These are phyloP conservation scores for Sarocladium kiliense DNA, from an alignment of 2,329 filamentous ascomycete species.

Conservation along the genomic window DNA sequence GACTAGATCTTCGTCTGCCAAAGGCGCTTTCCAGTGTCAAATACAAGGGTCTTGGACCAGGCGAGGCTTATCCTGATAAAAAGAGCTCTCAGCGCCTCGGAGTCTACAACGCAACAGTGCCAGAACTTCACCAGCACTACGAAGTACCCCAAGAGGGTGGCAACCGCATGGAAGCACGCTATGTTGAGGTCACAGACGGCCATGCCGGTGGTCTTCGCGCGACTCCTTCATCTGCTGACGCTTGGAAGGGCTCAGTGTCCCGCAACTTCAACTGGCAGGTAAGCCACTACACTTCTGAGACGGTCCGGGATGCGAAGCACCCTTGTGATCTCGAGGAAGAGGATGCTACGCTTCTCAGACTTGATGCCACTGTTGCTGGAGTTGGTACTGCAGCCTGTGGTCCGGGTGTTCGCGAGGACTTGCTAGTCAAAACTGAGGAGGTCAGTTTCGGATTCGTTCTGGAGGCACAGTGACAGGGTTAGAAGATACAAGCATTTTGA, in stretches of 20 bases:
- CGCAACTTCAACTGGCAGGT: constrained; percentile 47
- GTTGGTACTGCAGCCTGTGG: constrained; percentile 46
- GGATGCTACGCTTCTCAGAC: constrained; percentile 35
- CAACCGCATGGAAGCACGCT: constrained; percentile 57
- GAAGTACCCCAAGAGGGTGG: constrained; percentile 66
- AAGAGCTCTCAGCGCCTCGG: constrained; percentile 49
- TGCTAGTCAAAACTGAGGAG: constrained; percentile 35
- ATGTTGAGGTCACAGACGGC: constrained; percentile 8
- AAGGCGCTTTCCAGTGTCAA: constrained; percentile 38
- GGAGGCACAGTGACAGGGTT: constrained; percentile 18
- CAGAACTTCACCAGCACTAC: constrained; percentile 51
- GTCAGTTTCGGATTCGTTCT: constrained; percentile 37
- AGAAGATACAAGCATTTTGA: no score
- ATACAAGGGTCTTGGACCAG: constrained; percentile 60
- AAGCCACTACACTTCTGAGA: constrained; percentile 45
- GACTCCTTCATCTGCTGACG: constrained; percentile 17
- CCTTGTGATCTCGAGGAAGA: constrained; percentile 55
- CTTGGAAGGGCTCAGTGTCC: constrained; percentile 10
- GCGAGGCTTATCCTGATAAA: constrained; percentile 61
- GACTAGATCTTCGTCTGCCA: constrained; percentile 50
- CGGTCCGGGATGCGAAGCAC: constrained; percentile 55
- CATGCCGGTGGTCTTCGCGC: constrained; percentile 25
- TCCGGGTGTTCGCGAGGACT: constrained; percentile 39
- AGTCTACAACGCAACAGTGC: constrained; percentile 37
- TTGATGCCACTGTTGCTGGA: constrained; percentile 43